Percentiles rank a stretch among this genome's conserved stretches.
These are phyloP conservation scores for Syncephalastrum contaminatum DNA, from an alignment of 371 early-diverging fungal genomes.

Conservation along the genomic window DNA sequence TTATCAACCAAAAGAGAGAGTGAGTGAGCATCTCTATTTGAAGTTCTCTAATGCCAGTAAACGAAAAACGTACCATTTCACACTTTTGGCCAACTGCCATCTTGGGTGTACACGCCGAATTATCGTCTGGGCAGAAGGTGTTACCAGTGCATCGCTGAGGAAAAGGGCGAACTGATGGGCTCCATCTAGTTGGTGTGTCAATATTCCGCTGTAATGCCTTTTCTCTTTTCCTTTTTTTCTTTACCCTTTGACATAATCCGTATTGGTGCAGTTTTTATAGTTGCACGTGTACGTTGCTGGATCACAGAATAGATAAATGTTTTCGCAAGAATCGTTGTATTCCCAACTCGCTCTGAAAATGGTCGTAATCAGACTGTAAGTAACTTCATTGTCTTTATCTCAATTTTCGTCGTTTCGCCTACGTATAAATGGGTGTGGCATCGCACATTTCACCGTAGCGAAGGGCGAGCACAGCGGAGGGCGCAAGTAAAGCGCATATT, in stretches of 20 bases:
- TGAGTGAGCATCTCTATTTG: no score
- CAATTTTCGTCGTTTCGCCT: no score
- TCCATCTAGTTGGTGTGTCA: conserved; percentile 19
- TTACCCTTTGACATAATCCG: conserved; percentile 40
- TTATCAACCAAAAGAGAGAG: background rate
- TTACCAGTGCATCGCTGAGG: conserved; percentile 27
- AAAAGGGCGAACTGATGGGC: conserved; percentile 14
- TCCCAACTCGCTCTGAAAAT: conserved; percentile 21
- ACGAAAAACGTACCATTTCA: conserved; percentile 30
- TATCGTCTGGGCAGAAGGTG: conserved; percentile 40
- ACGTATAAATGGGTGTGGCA: no score
- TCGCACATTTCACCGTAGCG: no score
- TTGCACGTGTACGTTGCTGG: conserved; percentile 24
- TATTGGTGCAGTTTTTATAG: conserved; percentile 36
- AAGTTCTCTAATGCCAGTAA: no score
- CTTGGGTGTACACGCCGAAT: conserved; percentile 23
- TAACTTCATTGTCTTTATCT: no score
- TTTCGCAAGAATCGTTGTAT: conserved; percentile 36
- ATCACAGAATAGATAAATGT: conserved; percentile 33
- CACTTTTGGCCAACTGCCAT: conserved; percentile 24
- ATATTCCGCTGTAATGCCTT: background rate
- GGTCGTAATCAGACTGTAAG: no score
- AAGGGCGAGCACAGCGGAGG: no score
- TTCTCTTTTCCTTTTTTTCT: background rate
- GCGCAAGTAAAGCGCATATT: no score